Percentiles rank a stretch among this genome's conserved stretches.
These are phyloP conservation scores for Kwoniella europaea DNA, from an alignment of 768 basidiomycete genomes.

Conservation along the genomic window DNA sequence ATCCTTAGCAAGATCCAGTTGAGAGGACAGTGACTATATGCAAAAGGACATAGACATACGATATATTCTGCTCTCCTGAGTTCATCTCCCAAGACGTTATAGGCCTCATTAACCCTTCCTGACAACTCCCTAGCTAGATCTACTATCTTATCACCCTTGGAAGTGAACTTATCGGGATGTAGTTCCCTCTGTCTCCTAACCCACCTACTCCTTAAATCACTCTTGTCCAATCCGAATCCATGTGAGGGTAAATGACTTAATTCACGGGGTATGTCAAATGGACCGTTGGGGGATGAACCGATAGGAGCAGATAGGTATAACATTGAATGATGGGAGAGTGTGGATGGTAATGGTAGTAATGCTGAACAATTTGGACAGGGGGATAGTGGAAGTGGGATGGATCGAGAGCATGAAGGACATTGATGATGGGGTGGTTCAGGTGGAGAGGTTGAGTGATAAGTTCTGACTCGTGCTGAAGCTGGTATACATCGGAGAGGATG, in stretches of 20 bases:
- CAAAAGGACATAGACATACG: conserved; percentile 36
- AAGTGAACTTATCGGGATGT: conserved; percentile 86
- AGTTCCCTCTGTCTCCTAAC: conserved; percentile 73
- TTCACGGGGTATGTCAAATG: conserved; percentile 39
- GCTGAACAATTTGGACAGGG: conserved; percentile 74
- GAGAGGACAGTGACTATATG: no score
- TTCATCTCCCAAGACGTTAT: conserved; percentile 71
- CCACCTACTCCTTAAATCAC: conserved; percentile 69
- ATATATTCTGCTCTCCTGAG: conserved; percentile 80
- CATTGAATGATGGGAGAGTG: conserved; percentile 70
- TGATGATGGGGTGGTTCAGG: conserved; percentile 29
- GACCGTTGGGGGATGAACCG: not conserved
- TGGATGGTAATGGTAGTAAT: conserved; percentile 67
- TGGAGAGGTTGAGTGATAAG: not conserved
- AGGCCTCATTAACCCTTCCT: conserved; percentile 83
- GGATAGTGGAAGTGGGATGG: conserved; percentile 70
- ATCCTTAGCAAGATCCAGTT: not conserved
- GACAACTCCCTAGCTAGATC: conserved; percentile 70
- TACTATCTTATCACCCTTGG: conserved; percentile 64
- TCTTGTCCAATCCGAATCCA: conserved; percentile 68
- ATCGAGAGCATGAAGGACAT: conserved; percentile 71
- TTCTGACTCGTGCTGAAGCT: not conserved
- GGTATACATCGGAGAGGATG: no score
- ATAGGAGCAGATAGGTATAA: conserved; percentile 65
- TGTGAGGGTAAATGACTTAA: conserved; percentile 37